These are phyloP conservation scores for Cryphonectria naterciae DNA, from an alignment of 2,329 filamentous ascomycete species.

Conservation along the genomic window DNA sequence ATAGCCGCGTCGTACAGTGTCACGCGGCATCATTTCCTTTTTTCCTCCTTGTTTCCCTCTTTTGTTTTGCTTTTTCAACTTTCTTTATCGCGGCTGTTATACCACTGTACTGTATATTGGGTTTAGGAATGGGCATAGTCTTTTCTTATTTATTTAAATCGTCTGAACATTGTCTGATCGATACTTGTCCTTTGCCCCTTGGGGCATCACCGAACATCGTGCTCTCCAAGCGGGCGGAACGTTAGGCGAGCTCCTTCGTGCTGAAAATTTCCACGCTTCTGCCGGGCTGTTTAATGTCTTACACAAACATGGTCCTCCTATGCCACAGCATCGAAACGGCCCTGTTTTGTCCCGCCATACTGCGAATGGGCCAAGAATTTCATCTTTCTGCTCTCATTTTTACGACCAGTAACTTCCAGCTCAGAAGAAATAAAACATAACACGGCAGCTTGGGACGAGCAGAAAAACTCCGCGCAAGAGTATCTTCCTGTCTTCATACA, in stretches of 20 bases:
- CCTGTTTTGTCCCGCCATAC: neutral
- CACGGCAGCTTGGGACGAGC: no score
- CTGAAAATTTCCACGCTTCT: neutral
- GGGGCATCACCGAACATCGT: neutral
- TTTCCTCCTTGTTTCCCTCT: neutral
- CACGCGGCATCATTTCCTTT: neutral
- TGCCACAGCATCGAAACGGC: constrained; percentile 1
- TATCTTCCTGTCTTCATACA: no score
- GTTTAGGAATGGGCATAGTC: constrained; percentile 21
- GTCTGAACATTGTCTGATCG: constrained; percentile 11
- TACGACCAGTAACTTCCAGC: neutral
- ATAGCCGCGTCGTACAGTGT: constrained; percentile 19
- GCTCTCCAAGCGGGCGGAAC: neutral
- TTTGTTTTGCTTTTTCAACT: neutral
- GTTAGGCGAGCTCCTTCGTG: neutral
- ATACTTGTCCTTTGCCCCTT: neutral
- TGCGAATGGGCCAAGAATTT: no score
- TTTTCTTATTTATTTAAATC: constrained; percentile 2
- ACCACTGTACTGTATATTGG: constrained; percentile 27
- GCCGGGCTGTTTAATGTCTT: neutral
- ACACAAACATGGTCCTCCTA: neutral
- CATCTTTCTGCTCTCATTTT: neutral
- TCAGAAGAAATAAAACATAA: no score
- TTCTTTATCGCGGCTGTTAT: constrained; percentile 13
- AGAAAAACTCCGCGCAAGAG: no score